Evolutionary conservation across 352 stramenopile genomes (phyloP), one percentile per base, ranked within the genome.

Genomic region (Phytopythium chamaehyphon): DNA sequence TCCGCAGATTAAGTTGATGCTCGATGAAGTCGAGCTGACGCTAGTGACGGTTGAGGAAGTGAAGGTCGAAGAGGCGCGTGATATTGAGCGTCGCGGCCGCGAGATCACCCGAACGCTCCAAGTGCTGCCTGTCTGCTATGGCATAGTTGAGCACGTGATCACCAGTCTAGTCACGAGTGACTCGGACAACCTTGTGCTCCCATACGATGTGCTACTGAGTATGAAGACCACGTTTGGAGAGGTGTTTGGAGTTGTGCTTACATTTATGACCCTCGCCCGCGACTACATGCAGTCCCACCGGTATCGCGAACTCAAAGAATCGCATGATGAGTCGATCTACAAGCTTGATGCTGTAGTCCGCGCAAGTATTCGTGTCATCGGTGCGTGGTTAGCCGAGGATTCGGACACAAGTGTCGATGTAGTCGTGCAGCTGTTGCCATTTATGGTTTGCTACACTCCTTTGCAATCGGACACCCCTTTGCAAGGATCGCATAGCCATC

Each of bases 351-450:
- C 78, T 23, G 61, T 95, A 21, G 80, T 90, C 35, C 88, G 81
- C 40, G 82, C 80, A 6, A 93, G 79, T 56, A 60, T 93, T 9
- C 84, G 84, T 15, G 59, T 95, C 31, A 68, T 88, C 24, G 78
- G 80, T 26, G 77, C 84, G 2, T 95, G 84, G 82, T 79, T 95
- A 15, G 84, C 84, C 14, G 82, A 95, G 62, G 81, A 93, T 48
- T 85, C 81, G 9, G 84, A 95, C 55, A 76, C 80, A 11, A 78
- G 71, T 49, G 69, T 80, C 19, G 67, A 85, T 38, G 57, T 90
- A 36, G 64, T 88, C 21, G 70, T 93, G 45, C 69, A 86, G 18
- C 40, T 93, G 26, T 47, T 92, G 19, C 82, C 84, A 12, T 95
- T 93, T 47, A 76, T 95, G 47, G 73, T 95, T 14, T 86, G 75